Evolutionary conservation across 179 eudicot species (phyloP), one percentile per base, ranked within the genome.

Genomic region (Gypsophila paniculata): DNA sequence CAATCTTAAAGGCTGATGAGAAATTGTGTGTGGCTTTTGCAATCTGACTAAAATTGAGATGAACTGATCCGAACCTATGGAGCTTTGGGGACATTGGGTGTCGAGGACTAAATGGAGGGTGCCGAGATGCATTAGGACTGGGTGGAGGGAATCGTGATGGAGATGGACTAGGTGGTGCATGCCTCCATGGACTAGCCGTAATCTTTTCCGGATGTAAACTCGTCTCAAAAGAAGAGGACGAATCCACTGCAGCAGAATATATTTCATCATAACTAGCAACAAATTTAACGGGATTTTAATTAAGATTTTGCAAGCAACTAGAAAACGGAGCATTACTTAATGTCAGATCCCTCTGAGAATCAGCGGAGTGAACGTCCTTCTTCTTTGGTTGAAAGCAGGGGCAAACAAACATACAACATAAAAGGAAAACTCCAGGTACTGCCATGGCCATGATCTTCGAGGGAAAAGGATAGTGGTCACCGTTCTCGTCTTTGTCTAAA

Each of bases 31-130:
- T 95, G 7, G 90, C 96, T 78, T 76, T 90, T 58, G 59, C 73
- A 66, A 88, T 84, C 77, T 88, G 91, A 75, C 72, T 80, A 84
- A 88, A 82, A 70, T 71, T 88, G 23, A 95, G 85, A 81, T 88
- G 89, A 60, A 90, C 76, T 21, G 97, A 87, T 58, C 93, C 97
- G 54, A 83, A 32, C 77, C 95, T 85, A 70, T 72, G 78, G 23
- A 84, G 80, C 79, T 81, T 82, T 57, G 91, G 91, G 55, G 97
- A 82, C 81, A 80, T 80, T 34, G 86, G 80, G 80, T 80, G 86
- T 81, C 95, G 89, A 76, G 99, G 99, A 84, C 99, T 94, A 29
- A 96, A 91, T 22, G 96, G 91, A 32, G 88, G 90, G 69, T 75
- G 76, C 14, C 79, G 82, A 12, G 79, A 72, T 6, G 36, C n/a